Percentiles rank a stretch among this genome's conserved stretches.
Evolutionary conservation across 108 stramenopile genomes (phyloP).

Genomic region (Cylindrotheca fusiformis): DNA sequence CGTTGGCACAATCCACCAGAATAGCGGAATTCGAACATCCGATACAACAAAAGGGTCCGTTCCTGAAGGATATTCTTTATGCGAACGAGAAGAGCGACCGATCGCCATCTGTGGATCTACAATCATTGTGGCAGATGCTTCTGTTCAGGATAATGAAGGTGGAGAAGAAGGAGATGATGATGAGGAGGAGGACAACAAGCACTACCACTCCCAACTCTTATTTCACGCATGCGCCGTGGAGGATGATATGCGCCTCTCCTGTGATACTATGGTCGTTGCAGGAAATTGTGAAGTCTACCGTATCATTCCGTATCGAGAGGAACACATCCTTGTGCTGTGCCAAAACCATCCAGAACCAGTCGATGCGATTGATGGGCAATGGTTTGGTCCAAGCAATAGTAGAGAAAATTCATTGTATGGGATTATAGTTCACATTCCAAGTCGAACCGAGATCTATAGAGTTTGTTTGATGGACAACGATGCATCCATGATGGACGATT

Average conservation of each 20-base stretch:
- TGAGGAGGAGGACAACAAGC: slow-evolving; percentile 2
- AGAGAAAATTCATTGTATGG: not conserved
- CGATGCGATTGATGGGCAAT: slow-evolving; percentile 5
- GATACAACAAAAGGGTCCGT: not conserved
- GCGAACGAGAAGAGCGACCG: not conserved
- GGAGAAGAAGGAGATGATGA: no score
- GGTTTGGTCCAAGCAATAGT: not conserved
- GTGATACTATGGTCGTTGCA: not conserved
- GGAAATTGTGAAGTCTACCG: not conserved
- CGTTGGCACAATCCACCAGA: not conserved
- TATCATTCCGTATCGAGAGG: not conserved
- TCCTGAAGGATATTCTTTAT: not conserved
- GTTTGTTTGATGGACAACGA: not conserved
- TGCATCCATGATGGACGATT: not conserved
- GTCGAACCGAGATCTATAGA: slow-evolving; percentile 7
- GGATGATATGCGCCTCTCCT: not conserved
- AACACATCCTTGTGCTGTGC: slow-evolving; percentile 2
- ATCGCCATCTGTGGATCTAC: not conserved
- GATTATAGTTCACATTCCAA: slow-evolving; percentile 5
- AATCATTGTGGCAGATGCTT: not conserved
- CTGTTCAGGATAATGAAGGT: not conserved
- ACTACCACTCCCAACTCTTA: not conserved
- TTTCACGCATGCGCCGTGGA: not conserved
- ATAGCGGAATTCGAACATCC: not conserved
- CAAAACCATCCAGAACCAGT: not conserved